Evolutionary conservation across 176 grass and related monocot genomes (phyloP).

Genomic region (Lolium rigidum): DNA sequence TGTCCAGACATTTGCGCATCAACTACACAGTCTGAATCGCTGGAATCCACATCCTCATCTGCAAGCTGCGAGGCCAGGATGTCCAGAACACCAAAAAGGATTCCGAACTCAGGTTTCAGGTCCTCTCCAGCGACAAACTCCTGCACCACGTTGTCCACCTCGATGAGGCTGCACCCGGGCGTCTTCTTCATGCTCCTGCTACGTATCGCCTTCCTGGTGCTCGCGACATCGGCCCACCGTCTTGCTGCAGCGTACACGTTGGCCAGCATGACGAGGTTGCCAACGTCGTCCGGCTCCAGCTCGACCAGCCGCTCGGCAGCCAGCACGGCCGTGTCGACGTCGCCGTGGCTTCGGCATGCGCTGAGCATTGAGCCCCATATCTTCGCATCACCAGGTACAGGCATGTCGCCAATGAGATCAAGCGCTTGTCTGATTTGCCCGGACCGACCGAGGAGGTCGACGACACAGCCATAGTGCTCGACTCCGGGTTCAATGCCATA

Average conservation of each 20-base stretch:
- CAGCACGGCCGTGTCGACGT: constrained; percentile 44
- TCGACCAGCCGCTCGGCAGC: constrained; percentile 48
- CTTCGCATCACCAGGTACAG: constrained; percentile 43
- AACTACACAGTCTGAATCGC: not conserved
- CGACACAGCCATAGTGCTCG: constrained; percentile 67
- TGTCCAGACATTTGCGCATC: not conserved
- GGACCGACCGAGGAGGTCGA: constrained; percentile 59
- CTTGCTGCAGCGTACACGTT: constrained; percentile 49
- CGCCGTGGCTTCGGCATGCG: constrained; percentile 54
- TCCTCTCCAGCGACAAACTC: constrained; percentile 65
- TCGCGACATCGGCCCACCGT: constrained; percentile 57
- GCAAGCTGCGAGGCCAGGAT: constrained; percentile 44
- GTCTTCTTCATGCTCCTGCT: constrained; percentile 61
- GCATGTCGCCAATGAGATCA: constrained; percentile 44
- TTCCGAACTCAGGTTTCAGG: constrained; percentile 46
- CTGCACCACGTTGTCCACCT: constrained; percentile 63
- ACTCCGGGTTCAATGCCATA: constrained; percentile 51
- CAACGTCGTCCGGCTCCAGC: constrained; percentile 55
- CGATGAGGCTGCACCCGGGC: constrained; percentile 72
- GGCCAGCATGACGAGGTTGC: constrained; percentile 67
- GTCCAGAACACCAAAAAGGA: constrained; percentile 40
- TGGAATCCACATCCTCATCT: too few relatives aligned
- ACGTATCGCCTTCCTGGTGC: constrained; percentile 54
- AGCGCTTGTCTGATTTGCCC: constrained; percentile 43
- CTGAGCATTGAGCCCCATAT: constrained; percentile 80